Base-by-base conservation (phyloP, 768 basidiomycete genomes). In the Russula earlei region DNA sequence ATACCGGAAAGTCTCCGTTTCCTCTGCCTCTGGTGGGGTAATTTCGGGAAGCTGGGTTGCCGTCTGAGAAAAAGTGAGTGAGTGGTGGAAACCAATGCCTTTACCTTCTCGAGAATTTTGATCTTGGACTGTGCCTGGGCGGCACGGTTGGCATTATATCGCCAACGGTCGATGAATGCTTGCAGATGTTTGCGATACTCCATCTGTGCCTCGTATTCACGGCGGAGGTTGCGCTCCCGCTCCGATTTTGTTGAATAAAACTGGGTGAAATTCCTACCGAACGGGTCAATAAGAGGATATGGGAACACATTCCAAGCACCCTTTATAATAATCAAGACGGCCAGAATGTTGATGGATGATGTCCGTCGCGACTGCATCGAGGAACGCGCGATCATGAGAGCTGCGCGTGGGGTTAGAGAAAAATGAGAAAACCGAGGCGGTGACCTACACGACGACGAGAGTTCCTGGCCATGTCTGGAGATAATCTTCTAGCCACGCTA, bases 191-290 rank as follows among this genome's bases (percentile, higher is more conserved):
- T 87, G 53, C 96, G 80, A 68, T 98, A 98, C 10, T 88, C 86
- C 80, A 96, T 84, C 70, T 99, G 96, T 0, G 91, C 76, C 33
- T 98, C 95, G 69, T 98, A 99, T 69, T 98, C 95, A 71, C 92
- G 93, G 40, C 82, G 82, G 70, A 94, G 72, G 66, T 93, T 93
- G 56, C 84, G 83, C 63, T 92, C 88, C 25, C 96, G 85, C 67
- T 98, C 96, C 4, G 87, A 89, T 72, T 98, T 97, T 20, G 95
- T 98, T 1, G 95, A 94, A 68, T 99, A 98, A 78, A 99, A 98
- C 69, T 98, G 94, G 1, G 89, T 84, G 71, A 98, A 99, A 73
- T 98, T 98, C 55, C 88, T 91, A 62, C n/a, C 5, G 34, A 33
- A 27, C 11, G 20, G 41, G 52, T 58, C 10, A 55, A 51, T 27